Base-by-base conservation (phyloP, 225 moss, liverwort and hornwort genomes). In the Sphagnum tenellum region DNA sequence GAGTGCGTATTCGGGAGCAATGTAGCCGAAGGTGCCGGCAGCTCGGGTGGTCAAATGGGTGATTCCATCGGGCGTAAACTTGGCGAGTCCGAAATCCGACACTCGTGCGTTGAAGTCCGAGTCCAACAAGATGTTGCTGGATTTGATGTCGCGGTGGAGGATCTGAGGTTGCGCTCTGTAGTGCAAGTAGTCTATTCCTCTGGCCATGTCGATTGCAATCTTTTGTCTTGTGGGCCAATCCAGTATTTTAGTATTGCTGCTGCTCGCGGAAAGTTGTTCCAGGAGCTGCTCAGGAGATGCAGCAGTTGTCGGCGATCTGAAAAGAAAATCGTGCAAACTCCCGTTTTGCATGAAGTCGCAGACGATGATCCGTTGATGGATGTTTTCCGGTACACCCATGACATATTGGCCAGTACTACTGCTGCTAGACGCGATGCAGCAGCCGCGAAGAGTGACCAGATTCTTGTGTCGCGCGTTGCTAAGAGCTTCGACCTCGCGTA, bases 401-500 rank as follows among this genome's bases (percentile, higher is more conserved):
- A 29, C 29, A 29, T 29, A 29, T 29, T 29, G 29, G 29, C 29
- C 71, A 6, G 9, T 9, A 29, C 29, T 29, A 29, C 29, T 29
- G 11, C 68, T 69, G 45, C 71, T 71, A 55, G 71, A 74, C 44
- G 74, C 69, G 46, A 79, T 74, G 50, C 79, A 79, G 47, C 79
- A 79, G 48, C 79, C 79, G 46, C 69, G 68, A 9, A 79, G 75
- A 44, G 69, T 74, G 58, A 78, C 71, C 2, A 78, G 65, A 12
- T 75, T 61, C 50, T 74, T 52, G 65, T 78, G 78, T 12, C 71
- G 74, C 45, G 71, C 78, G 47, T 71, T 78, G 69, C 71, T 74
- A 61, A 78, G 74, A 57, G 74, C 74, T 71, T 78, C 74, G 53
- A 78, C 74, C 71, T 78, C 78, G 49, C 74, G 74, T 50, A 74